phyloP scores from a whole-genome alignment of 2,329 filamentous ascomycete genomes.

The Ascochyta pisi region DNA sequence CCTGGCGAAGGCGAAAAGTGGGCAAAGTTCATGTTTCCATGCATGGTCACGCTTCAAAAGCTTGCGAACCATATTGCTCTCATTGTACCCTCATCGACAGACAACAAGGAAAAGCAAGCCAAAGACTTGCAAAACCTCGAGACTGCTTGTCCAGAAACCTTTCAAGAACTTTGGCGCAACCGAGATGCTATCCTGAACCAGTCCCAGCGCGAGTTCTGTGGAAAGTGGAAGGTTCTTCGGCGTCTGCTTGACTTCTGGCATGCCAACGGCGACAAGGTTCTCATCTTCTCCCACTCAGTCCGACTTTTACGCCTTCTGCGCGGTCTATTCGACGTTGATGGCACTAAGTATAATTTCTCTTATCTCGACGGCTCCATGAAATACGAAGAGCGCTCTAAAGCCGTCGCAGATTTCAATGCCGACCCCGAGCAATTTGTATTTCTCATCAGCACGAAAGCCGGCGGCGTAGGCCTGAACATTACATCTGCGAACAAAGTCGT shows the following conservation, averaged over 20 bases:
- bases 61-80: slow-evolving; percentile 92
- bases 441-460: slow-evolving; percentile 90
- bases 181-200: slow-evolving; percentile 81
- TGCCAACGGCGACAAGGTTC: slow-evolving; percentile 86
- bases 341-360: slow-evolving; percentile 79
- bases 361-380: slow-evolving; percentile 87
- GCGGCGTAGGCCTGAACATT: slow-evolving; percentile 93
- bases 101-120: slow-evolving; percentile 74
- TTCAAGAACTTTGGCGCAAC: slow-evolving; percentile 75
- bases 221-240: slow-evolving; percentile 93
- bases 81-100: slow-evolving; percentile 72
- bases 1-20: slow-evolving; percentile 66
- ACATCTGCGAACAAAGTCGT: slow-evolving; percentile 98
- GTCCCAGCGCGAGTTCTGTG: slow-evolving; percentile 89
- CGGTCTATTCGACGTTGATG: slow-evolving; percentile 82
- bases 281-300: slow-evolving; percentile 94
- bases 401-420: slow-evolving; percentile 90
- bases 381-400: slow-evolving; percentile 81
- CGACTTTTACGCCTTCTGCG: slow-evolving; percentile 83
- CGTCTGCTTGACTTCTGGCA: slow-evolving; percentile 91
- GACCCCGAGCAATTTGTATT: slow-evolving; percentile 91
- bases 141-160: slow-evolving; percentile 75
- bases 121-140: slow-evolving; percentile 78
- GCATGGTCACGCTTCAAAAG: slow-evolving; percentile 82
- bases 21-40: slow-evolving; percentile 83